Base-by-base conservation (phyloP, 768 basidiomycete species). In the Boletus sensibilis region DNA sequence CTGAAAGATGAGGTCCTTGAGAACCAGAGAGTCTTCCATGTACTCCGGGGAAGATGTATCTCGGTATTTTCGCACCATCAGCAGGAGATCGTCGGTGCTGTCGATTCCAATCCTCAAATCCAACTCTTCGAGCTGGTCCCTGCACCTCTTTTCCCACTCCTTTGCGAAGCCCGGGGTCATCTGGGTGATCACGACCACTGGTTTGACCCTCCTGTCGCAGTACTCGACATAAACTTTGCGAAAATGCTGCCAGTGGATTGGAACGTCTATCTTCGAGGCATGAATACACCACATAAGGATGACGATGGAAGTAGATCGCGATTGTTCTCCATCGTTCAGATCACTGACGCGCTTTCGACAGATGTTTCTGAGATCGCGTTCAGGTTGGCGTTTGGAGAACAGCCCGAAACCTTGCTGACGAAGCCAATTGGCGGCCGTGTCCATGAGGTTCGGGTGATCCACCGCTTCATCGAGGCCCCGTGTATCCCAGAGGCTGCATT, bases 271-370 rank as follows among this genome's bases (percentile, higher is more conserved):
- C 57, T 68, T 69, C 6, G 63, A 67, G 39, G 67, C 67, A n/a
- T 62, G 62, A 20, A 68, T 69, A n/a, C 67, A 68, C 67, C 67
- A 69, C 52, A 69, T 56, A 8, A 69, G 60, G 52, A 67, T 27
- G 48, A 65, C 40, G 50, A 21, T 44, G 42, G 63, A 25, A 43
- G 52, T 18, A 14, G 61, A 33, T 42, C 7, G 44, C 12, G 53
- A 29, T 34, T 50, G 35, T 20, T 61, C 58, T 48, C 55, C 53
- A 16, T 57, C 61, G 5, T 44, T 21, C 11, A 53, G 47, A 53
- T 53, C 54, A 25, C 25, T 40, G 44, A 68, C 54, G 34, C 64
- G 64, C 42, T 42, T 33, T 34, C 60, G 65, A 44, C 65, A 66
- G 21, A 66, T 27, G 40, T 37, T n/a, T 25, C 45, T 57, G 50